A percentile compares a stretch with the other conserved stretches of the same genome.
Conservation (phyloP, 768 basidiomycete genomes). For the Pholiota molesta region DNA sequence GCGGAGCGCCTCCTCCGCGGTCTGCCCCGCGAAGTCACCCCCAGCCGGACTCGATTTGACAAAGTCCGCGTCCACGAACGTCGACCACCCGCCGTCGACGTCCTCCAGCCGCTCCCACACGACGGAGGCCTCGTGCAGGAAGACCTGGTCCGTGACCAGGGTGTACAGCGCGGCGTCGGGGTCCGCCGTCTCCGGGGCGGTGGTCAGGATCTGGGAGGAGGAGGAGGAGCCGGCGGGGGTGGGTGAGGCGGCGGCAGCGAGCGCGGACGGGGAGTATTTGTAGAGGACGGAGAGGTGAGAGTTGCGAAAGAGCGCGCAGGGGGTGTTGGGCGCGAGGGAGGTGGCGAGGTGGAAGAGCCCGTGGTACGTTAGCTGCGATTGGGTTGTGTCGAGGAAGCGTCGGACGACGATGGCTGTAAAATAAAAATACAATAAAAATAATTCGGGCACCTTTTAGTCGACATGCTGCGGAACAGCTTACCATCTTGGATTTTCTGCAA, state of each 20-base stretch:
- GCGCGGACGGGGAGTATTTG: conserved; percentile 42
- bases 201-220: conserved; percentile 10
- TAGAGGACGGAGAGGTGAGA: conserved; percentile 90
- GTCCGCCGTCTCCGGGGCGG: conserved; percentile 12
- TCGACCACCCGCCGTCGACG: conserved; percentile 76
- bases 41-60: conserved; percentile 66
- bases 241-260: neutral
- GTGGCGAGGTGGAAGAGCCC: conserved; percentile 82
- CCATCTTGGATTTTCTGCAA: conserved; percentile 71
- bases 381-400: conserved; percentile 67
- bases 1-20: conserved; percentile 60
- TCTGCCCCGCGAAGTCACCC: conserved; percentile 79
- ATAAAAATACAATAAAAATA: no score
- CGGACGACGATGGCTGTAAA: conserved; percentile 65
- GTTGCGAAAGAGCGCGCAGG: conserved; percentile 90
- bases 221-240: conserved; percentile 3
- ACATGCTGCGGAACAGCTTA: conserved; percentile 26
- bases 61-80: conserved; percentile 80
- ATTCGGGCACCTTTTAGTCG: no score
- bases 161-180: conserved; percentile 62
- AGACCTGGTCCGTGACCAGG: conserved; percentile 85
- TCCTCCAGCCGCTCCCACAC: conserved; percentile 94
- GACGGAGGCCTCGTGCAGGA: conserved; percentile 74
- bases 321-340: conserved; percentile 51
- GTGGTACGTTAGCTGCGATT: conserved; percentile 86